phyloP scores from a whole-genome alignment of 1,284 basidiomycete genomes.

The Mycena citricolor region DNA sequence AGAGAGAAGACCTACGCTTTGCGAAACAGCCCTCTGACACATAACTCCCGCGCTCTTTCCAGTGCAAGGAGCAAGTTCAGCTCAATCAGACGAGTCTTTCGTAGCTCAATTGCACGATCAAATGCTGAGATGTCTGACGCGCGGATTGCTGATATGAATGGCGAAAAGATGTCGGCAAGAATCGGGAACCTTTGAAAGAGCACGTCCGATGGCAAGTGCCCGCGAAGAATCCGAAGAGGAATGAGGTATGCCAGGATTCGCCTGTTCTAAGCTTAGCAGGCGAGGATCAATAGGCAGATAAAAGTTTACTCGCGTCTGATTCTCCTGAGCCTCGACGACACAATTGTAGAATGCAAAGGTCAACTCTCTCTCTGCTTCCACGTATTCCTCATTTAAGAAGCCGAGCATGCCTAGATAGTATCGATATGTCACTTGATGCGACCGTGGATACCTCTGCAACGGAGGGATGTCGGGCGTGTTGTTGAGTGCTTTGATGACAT shows the following conservation, averaged over 20 bases:
- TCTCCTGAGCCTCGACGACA: slow-evolving; percentile 61
- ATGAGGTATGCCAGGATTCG: slow-evolving; percentile 90
- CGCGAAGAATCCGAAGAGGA: slow-evolving; percentile 83
- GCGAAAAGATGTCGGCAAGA: slow-evolving; percentile 73
- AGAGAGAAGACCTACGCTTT: slow-evolving; percentile 62
- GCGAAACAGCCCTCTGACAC: slow-evolving; percentile 83
- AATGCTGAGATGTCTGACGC: slow-evolving; percentile 79
- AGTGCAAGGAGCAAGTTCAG: slow-evolving; percentile 84
- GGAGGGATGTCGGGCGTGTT: slow-evolving; percentile 85
- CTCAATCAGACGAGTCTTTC: slow-evolving; percentile 72
- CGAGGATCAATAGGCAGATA: slow-evolving; percentile 27
- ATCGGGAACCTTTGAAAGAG: slow-evolving; percentile 73
- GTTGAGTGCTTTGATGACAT: slow-evolving; percentile 85
- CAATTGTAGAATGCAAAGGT: slow-evolving; percentile 83
- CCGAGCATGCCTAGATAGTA: slow-evolving; percentile 95
- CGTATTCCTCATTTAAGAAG: slow-evolving; percentile 91
- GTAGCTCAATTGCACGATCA: slow-evolving; percentile 71
- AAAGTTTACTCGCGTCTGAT: no score
- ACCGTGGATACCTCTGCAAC: slow-evolving; percentile 72
- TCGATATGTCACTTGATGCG: slow-evolving; percentile 88
- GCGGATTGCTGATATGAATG: slow-evolving; percentile 80
- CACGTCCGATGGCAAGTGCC: slow-evolving; percentile 73
- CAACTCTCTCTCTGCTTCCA: slow-evolving; percentile 82
- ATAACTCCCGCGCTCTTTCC: slow-evolving; percentile 86
- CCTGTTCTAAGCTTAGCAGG: slow-evolving; percentile 35